Percentiles rank a stretch among this genome's conserved stretches.
These are phyloP conservation scores for Davidsoniella neocaledoniae DNA, from an alignment of 2,329 filamentous ascomycete genomes.

Conservation along the genomic window DNA sequence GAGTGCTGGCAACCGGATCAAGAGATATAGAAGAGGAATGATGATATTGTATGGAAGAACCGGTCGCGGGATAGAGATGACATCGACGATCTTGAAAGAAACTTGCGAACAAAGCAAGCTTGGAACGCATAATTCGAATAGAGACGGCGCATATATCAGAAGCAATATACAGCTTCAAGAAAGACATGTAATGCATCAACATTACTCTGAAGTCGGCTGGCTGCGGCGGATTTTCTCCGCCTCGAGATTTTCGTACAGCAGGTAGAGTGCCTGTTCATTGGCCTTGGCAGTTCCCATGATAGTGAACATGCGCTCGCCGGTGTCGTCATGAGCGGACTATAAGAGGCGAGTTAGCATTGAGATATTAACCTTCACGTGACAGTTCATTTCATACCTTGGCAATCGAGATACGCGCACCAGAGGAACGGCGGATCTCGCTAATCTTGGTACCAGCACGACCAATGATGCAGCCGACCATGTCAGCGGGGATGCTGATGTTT, in stretches of 20 bases:
- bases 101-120: neutral
- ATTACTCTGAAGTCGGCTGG: conserved; percentile 44
- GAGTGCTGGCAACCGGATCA: conserved; percentile 2
- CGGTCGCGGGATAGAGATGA: too few relatives aligned
- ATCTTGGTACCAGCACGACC: conserved; percentile 92
- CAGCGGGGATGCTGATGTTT: conserved; percentile 97
- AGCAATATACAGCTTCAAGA: neutral
- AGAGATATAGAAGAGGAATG: neutral
- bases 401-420: conserved; percentile 91
- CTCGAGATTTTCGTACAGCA: conserved; percentile 95
- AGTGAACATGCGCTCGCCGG: conserved; percentile 98
- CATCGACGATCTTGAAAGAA: too few relatives aligned
- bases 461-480: conserved; percentile 99
- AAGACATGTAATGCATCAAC: neutral
- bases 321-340: conserved; percentile 81
- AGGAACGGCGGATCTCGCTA: conserved; percentile 94
- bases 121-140: too few relatives aligned
- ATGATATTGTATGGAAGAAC: neutral
- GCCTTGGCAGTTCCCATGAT: conserved; percentile 90
- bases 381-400: conserved; percentile 48
- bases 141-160: neutral
- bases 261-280: conserved; percentile 89
- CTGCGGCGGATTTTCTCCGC: conserved; percentile 97
- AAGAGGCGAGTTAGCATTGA: neutral
- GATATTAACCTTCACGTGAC: neutral